These are phyloP conservation scores for Ustilago bromivora DNA, from an alignment of 1,284 basidiomycete genomes.

Conservation along the genomic window DNA sequence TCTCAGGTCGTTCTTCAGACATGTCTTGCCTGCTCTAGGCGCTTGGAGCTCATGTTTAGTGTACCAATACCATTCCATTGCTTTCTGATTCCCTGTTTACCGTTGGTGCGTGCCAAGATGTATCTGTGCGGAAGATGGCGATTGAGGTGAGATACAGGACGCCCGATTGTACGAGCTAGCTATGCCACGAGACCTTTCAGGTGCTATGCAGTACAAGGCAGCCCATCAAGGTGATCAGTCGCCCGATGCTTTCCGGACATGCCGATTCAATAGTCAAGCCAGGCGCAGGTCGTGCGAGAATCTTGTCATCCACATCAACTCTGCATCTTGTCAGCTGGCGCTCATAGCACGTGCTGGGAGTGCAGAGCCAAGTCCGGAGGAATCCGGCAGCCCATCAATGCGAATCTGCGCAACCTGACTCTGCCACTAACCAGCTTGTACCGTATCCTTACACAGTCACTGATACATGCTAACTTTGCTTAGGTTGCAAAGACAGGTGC, in stretches of 20 bases:
- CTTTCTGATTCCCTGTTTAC: background rate
- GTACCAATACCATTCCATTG: conserved; percentile 26
- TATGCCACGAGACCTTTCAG: too few species aligned
- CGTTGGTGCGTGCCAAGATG: background rate
- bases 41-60: conserved; percentile 6
- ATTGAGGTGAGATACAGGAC: background rate
- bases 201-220: background rate
- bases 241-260: background rate
- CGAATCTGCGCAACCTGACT: too few species aligned
- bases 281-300: too few species aligned
- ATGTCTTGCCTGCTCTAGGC: background rate
- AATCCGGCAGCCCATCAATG: too few species aligned
- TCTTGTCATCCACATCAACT: too few species aligned
- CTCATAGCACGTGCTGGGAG: too few species aligned
- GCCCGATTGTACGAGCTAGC: too few species aligned
- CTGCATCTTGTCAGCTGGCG: too few species aligned
- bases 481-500: background rate
- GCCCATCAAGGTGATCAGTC: background rate
- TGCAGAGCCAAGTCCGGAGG: too few species aligned
- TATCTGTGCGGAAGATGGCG: background rate
- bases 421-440: too few species aligned
- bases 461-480: background rate
- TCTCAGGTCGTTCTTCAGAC: conserved; percentile 13
- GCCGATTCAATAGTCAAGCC: background rate
- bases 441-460: too few species aligned